Conservation (phyloP, 768 basidiomycete genomes). For the Asterophora parasitica region DNA sequence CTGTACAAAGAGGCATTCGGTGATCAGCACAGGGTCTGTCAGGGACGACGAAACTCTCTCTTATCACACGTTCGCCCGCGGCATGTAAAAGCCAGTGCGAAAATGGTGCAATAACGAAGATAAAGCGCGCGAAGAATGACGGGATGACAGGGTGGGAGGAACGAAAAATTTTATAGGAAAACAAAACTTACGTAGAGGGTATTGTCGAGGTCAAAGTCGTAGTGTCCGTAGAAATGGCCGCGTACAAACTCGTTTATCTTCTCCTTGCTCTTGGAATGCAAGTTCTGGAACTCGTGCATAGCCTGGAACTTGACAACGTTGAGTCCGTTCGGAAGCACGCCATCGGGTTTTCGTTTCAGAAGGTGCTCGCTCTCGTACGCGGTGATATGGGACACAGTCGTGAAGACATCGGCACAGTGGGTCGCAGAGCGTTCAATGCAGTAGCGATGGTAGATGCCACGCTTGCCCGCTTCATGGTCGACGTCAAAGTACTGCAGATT, state of each 20-base stretch:
- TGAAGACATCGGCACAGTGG: slow-evolving; percentile 97
- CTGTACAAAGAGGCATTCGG: slow-evolving; percentile 31
- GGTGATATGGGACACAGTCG: slow-evolving; percentile 96
- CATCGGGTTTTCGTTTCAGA: slow-evolving; percentile 95
- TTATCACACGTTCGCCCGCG: too few species aligned
- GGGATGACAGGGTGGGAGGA: too few species aligned
- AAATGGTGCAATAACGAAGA: too few species aligned
- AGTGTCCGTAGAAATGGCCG: slow-evolving; percentile 97
- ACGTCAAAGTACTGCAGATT: slow-evolving; percentile 99
- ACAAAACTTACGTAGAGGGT: slow-evolving; percentile 65
- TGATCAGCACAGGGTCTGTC: too few species aligned
- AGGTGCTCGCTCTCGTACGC: slow-evolving; percentile 96
- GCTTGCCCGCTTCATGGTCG: slow-evolving; percentile 98
- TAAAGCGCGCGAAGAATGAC: too few species aligned
- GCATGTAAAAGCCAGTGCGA: too few species aligned
- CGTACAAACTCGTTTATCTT: slow-evolving; percentile 98
- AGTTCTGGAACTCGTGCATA: slow-evolving; percentile 98
- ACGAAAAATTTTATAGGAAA: too few species aligned
- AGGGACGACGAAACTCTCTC: too few species aligned
- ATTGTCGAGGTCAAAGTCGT: slow-evolving; percentile 93
- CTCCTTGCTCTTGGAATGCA: slow-evolving; percentile 88
- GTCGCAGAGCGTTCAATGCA: slow-evolving; percentile 95
- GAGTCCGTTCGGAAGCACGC: slow-evolving; percentile 93
- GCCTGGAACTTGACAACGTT: slow-evolving; percentile 99
- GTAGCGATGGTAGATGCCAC: slow-evolving; percentile 97